phyloP scores from a whole-genome alignment of 768 basidiomycete species.

The Austroboletus eburneus region DNA sequence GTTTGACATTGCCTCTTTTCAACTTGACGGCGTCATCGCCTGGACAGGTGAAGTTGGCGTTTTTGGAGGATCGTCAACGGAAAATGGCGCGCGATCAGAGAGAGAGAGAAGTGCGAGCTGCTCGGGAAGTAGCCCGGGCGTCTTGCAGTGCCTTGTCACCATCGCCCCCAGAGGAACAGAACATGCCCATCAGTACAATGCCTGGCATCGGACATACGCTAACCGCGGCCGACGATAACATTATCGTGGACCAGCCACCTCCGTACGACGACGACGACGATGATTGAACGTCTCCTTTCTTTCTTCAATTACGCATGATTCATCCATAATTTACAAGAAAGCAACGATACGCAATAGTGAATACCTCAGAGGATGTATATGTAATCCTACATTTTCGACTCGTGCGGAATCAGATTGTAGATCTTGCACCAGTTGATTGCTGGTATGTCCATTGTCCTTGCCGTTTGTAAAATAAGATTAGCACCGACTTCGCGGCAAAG shows the following conservation, averaged over 20 bases:
- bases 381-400: slow-evolving; percentile 6
- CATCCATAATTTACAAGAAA: not conserved
- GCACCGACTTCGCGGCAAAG: too few species aligned
- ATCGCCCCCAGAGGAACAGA: not conserved
- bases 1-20: slow-evolving; percentile 1
- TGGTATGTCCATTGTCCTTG: too few species aligned
- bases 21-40: not conserved
- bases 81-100: slow-evolving; percentile 53
- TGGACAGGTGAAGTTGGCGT: slow-evolving; percentile 68
- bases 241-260: slow-evolving; percentile 16
- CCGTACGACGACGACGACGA: slow-evolving; percentile 11
- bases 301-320: too few species aligned
- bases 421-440: too few species aligned
- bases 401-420: too few species aligned
- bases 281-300: slow-evolving; percentile 2
- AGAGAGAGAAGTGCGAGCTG: slow-evolving; percentile 50
- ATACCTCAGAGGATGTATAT: slow-evolving; percentile 2
- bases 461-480: too few species aligned
- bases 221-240: slow-evolving; percentile 3
- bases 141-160: not conserved
- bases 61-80: slow-evolving; percentile 69
- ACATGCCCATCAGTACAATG: slow-evolving; percentile 15
- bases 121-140: slow-evolving; percentile 30
- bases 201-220: slow-evolving; percentile 25
- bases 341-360: not conserved